Evolutionary conservation across 208 protist species (phyloP).

Genomic region (Herpetomonas muscarum): DNA sequence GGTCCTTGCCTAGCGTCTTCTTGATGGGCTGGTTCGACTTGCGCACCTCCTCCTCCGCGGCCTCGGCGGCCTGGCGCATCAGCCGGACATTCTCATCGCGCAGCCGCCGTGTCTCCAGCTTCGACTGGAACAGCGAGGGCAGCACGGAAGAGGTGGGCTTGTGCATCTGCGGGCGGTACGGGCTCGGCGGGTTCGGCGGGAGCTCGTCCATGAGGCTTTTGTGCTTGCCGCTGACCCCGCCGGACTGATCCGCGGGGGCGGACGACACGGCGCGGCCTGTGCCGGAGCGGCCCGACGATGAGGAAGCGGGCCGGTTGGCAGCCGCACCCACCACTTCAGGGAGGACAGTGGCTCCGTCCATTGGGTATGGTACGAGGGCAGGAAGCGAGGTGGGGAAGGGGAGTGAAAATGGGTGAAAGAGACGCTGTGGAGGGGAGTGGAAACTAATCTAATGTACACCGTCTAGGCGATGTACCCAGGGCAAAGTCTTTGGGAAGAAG

Average conservation of each 20-base stretch:
- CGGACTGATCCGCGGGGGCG: background rate
- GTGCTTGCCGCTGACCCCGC: background rate
- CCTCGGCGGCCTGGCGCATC: slow-evolving; percentile 1
- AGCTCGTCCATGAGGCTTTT: slow-evolving; percentile 21
- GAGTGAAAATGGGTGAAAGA: too few relatives aligned
- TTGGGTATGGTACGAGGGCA: too few relatives aligned
- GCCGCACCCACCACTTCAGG: too few relatives aligned
- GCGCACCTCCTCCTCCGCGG: slow-evolving; percentile 1
- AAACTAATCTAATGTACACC: too few relatives aligned
- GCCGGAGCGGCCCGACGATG: background rate
- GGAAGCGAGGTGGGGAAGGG: too few relatives aligned
- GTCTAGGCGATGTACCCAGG: too few relatives aligned
- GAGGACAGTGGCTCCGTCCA: too few relatives aligned
- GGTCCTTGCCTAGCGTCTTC: background rate
- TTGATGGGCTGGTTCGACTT: background rate
- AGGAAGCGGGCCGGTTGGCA: too few relatives aligned
- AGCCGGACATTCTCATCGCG: slow-evolving; percentile 2
- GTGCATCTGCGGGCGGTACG: slow-evolving; percentile 39
- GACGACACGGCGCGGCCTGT: background rate
- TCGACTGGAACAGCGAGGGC: slow-evolving; percentile 15
- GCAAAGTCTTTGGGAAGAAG: too few relatives aligned
- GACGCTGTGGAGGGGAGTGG: too few relatives aligned
- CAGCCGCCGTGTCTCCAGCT: background rate
- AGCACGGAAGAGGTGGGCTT: slow-evolving; percentile 20
- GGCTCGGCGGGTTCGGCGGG: slow-evolving; percentile 51